phyloP scores from a whole-genome alignment of 2,329 filamentous ascomycete species.

The Fusarium tanahbumbuense region DNA sequence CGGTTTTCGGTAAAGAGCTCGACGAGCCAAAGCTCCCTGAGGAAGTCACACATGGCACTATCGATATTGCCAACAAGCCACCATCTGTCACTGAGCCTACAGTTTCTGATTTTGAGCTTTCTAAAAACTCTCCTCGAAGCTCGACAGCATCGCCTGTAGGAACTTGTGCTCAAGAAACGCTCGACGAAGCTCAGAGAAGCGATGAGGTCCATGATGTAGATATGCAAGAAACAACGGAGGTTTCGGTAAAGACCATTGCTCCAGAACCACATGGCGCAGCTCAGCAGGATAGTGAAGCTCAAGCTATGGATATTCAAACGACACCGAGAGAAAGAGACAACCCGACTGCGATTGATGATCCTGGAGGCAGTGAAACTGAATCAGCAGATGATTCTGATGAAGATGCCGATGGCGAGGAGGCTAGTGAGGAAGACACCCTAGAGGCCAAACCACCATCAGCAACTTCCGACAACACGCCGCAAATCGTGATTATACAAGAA shows the following conservation, averaged over 20 bases:
- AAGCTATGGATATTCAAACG: conserved; percentile 4
- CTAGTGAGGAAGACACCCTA: neutral
- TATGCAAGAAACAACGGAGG: neutral
- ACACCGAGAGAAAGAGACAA: neutral
- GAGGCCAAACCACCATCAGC: neutral
- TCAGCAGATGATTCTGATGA: conserved; percentile 2
- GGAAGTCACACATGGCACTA: neutral
- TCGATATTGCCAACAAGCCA: neutral
- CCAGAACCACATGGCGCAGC: neutral
- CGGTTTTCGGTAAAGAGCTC: conserved; percentile 28
- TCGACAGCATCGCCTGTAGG: neutral
- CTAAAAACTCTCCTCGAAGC: neutral
- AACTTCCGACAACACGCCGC: conserved; percentile 2
- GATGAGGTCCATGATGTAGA: neutral
- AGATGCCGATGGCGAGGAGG: too few relatives aligned
- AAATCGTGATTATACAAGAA: neutral
- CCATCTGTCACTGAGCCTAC: conserved; percentile 2
- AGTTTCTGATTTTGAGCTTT: conserved; percentile 6
- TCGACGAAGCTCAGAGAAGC: neutral
- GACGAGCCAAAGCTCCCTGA: conserved; percentile 6
- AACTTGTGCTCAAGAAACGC: neutral
- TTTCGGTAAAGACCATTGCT: neutral
- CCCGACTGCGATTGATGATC: neutral
- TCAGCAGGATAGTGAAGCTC: neutral
- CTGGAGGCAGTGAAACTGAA: neutral